A percentile compares a stretch with the other conserved stretches of the same genome.
phyloP scores from a whole-genome alignment of 768 basidiomycete genomes.

The Agrocybe praecox region DNA sequence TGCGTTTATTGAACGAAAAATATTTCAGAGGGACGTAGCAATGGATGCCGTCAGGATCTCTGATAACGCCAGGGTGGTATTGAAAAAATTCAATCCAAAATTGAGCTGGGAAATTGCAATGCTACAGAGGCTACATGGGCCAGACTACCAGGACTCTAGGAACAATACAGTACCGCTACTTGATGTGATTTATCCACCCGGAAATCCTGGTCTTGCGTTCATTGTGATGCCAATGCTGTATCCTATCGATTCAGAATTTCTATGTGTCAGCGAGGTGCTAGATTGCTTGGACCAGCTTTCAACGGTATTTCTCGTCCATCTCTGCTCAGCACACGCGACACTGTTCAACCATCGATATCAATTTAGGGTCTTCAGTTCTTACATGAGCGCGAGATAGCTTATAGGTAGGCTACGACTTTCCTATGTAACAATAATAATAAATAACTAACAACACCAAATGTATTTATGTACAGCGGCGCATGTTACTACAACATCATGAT shows the following conservation, averaged over 20 bases:
- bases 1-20: background rate
- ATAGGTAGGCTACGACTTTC: too few species aligned
- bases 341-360: background rate
- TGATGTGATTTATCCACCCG: conserved; percentile 21
- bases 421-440: too few species aligned
- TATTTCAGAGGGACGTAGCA: too few species aligned
- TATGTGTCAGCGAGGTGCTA: conserved; percentile 18
- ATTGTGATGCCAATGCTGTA: conserved; percentile 23
- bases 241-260: conserved; percentile 13
- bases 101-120: conserved; percentile 16
- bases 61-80: conserved; percentile 18
- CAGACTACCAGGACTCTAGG: conserved; percentile 13
- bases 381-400: conserved; percentile 17
- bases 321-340: background rate
- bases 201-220: conserved; percentile 8
- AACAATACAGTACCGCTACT: conserved; percentile 24
- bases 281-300: conserved; percentile 21
- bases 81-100: conserved; percentile 13
- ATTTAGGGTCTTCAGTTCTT: conserved; percentile 20
- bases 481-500: conserved; percentile 21
- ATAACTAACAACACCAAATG: too few species aligned
- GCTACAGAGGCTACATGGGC: conserved; percentile 15
- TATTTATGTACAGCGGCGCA: conserved; percentile 14
- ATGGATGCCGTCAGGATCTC: conserved; percentile 19
- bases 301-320: conserved; percentile 16